Evolutionary conservation across 177 flowering plant species (phyloP).

Genomic region (Vitis hybrid): DNA sequence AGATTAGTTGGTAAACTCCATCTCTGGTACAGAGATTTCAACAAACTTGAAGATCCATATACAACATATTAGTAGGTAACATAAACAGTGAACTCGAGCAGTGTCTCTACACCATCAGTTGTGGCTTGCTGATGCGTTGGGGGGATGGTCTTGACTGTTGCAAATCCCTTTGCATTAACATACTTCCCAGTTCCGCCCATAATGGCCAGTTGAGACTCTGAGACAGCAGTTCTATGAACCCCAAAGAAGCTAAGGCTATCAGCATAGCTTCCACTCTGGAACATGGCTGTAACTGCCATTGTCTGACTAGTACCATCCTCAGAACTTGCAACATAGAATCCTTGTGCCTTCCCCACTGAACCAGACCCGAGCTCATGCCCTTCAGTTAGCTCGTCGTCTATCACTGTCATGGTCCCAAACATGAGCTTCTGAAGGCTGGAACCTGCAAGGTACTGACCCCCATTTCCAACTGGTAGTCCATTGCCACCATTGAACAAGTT

Average conservation of each 20-base stretch:
- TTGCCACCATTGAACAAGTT: conserved; percentile 20
- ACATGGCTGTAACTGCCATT: conserved; percentile 39
- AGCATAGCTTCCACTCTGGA: conserved; percentile 24
- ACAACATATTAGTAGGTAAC: conserved; percentile 21
- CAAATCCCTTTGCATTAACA: conserved; percentile 18
- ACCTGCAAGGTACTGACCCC: conserved; percentile 26
- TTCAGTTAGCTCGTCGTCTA: conserved; percentile 38
- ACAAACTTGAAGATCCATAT: not conserved
- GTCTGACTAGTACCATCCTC: conserved; percentile 34
- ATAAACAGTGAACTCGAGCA: conserved; percentile 48
- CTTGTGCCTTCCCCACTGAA: conserved; percentile 42
- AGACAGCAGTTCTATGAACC: conserved; percentile 23
- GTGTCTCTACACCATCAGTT: conserved; percentile 46
- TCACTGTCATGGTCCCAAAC: conserved; percentile 35
- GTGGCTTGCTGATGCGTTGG: conserved; percentile 21
- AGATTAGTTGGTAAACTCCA: too few relatives aligned
- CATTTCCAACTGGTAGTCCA: conserved; percentile 40
- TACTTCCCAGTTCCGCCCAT: conserved; percentile 33
- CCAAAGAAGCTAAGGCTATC: conserved; percentile 39
- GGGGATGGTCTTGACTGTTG: conserved; percentile 13
- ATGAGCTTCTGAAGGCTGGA: conserved; percentile 29
- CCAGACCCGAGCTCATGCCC: conserved; percentile 40
- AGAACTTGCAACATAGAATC: conserved; percentile 36
- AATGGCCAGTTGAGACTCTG: conserved; percentile 18
- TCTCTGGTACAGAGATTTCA: too few relatives aligned